Conservation (phyloP, 2,329 filamentous ascomycete species). For the Neoscytalidium dimidiatum region DNA sequence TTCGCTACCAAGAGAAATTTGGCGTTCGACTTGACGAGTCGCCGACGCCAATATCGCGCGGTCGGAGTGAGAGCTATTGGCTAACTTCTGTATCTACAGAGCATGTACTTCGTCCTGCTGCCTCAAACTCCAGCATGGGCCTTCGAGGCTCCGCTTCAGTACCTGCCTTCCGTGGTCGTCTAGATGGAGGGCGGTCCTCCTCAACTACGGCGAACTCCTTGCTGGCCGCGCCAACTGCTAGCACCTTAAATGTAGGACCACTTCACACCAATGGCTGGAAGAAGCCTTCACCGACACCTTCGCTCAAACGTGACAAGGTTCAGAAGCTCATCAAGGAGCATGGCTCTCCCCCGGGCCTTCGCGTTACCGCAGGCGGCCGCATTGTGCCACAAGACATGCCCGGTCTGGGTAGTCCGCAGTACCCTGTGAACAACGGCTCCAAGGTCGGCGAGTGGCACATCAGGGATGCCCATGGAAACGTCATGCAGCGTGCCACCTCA, state of each 20-base stretch:
- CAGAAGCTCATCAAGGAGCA: constrained; percentile 54
- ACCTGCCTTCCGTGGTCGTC: neutral
- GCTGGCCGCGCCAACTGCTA: neutral
- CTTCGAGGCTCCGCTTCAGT: neutral
- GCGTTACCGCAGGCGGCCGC: constrained; percentile 55
- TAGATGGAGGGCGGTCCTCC: neutral
- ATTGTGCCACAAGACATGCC: constrained; percentile 51
- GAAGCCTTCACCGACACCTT: constrained; percentile 51
- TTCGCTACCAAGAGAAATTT: constrained; percentile 2
- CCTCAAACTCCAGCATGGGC: constrained; percentile 30
- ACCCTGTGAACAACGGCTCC: constrained; percentile 28
- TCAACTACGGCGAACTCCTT: neutral
- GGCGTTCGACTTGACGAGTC: neutral
- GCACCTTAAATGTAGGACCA: neutral
- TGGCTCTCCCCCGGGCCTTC: constrained; percentile 52
- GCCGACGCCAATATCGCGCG: neutral
- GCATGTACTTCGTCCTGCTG: constrained; percentile 44
- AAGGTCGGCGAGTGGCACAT: neutral
- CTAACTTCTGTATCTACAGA: constrained; percentile 27
- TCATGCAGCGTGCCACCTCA: neutral
- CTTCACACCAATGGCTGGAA: constrained; percentile 27
- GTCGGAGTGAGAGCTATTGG: neutral
- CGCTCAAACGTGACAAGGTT: constrained; percentile 51
- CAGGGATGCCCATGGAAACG: neutral
- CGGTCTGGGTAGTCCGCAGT: constrained; percentile 33